phyloP scores from a whole-genome alignment of 2,329 filamentous ascomycete genomes.

The Ciborinia camelliae region DNA sequence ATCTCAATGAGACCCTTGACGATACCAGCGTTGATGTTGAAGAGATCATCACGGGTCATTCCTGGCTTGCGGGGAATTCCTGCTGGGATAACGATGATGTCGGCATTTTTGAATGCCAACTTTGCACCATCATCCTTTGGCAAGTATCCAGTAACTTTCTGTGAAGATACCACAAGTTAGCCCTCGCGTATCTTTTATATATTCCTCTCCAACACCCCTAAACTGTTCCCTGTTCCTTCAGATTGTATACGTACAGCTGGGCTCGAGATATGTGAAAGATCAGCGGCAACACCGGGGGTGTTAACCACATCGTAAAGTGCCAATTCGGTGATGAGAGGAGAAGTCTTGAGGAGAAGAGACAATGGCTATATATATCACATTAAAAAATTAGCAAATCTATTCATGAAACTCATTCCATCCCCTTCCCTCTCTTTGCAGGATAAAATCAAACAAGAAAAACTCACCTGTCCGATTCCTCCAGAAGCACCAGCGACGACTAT shows the following conservation, averaged over 20 bases:
- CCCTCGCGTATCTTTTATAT: neutral
- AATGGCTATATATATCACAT: slow-evolving; percentile 60
- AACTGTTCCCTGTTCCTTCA: neutral
- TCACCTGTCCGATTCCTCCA: slow-evolving; percentile 96
- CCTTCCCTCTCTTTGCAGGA: neutral
- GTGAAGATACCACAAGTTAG: slow-evolving; percentile 47
- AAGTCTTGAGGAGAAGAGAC: slow-evolving; percentile 98
- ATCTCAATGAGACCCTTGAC: slow-evolving; percentile 98
- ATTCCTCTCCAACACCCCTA: too few species aligned
- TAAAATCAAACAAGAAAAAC: slow-evolving; percentile 28
- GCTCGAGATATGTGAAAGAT: slow-evolving; percentile 93
- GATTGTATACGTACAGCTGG: slow-evolving; percentile 18
- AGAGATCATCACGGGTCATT: slow-evolving; percentile 99
- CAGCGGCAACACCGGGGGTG: slow-evolving; percentile 83
- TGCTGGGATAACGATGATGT: slow-evolving; percentile 95
- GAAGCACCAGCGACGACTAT: slow-evolving; percentile 87
- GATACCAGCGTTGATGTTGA: slow-evolving; percentile 99
- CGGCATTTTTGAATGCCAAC: slow-evolving; percentile 76
- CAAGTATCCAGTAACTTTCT: slow-evolving; percentile 85
- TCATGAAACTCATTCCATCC: neutral
- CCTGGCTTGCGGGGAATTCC: slow-evolving; percentile 92
- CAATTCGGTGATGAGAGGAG: slow-evolving; percentile 69
- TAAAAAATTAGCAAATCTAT: neutral
- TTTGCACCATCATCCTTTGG: slow-evolving; percentile 72
- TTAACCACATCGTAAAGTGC: slow-evolving; percentile 87